phyloP scores from a whole-genome alignment of 2,329 filamentous ascomycete genomes.

The Phyllosticta citriasiana region DNA sequence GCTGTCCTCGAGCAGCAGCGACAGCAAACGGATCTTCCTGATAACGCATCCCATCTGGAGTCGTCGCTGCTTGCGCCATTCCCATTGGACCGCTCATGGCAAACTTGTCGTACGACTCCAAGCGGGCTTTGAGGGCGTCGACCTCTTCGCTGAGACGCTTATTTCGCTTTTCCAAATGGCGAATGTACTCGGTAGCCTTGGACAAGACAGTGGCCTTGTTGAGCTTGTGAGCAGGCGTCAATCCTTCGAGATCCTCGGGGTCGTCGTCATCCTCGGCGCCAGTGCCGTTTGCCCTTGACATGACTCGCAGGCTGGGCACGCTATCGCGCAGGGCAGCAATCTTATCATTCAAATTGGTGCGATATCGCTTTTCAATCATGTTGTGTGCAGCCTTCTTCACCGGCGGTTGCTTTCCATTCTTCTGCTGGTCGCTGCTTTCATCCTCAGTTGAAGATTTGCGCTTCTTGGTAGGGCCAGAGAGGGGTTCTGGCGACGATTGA shows the following conservation, averaged over 20 bases:
- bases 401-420: constrained; percentile 45
- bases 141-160: constrained; percentile 76
- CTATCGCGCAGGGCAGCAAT: constrained; percentile 87
- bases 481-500: constrained; percentile 54
- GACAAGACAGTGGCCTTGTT: constrained; percentile 97
- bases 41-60: constrained; percentile 27
- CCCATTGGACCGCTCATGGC: constrained; percentile 45
- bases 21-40: constrained; percentile 27
- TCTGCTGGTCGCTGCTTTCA: constrained; percentile 44
- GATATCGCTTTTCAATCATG: constrained; percentile 95
- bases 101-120: constrained; percentile 57
- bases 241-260: constrained; percentile 61
- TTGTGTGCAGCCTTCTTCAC: constrained; percentile 93
- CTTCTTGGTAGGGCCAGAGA: constrained; percentile 21
- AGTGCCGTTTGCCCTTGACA: constrained; percentile 49
- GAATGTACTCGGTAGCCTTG: constrained; percentile 94
- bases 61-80: constrained; percentile 21
- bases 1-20: constrained; percentile 12
- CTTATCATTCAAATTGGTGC: constrained; percentile 94
- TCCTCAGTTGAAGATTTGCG: constrained; percentile 38
- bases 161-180: constrained; percentile 85
- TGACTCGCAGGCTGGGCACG: constrained; percentile 79
- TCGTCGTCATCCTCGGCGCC: constrained; percentile 65
- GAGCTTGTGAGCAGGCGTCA: constrained; percentile 75
- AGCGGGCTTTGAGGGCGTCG: constrained; percentile 62